Base-by-base conservation (phyloP, 2,329 filamentous ascomycete species). In the Beauveria sp. region DNA sequence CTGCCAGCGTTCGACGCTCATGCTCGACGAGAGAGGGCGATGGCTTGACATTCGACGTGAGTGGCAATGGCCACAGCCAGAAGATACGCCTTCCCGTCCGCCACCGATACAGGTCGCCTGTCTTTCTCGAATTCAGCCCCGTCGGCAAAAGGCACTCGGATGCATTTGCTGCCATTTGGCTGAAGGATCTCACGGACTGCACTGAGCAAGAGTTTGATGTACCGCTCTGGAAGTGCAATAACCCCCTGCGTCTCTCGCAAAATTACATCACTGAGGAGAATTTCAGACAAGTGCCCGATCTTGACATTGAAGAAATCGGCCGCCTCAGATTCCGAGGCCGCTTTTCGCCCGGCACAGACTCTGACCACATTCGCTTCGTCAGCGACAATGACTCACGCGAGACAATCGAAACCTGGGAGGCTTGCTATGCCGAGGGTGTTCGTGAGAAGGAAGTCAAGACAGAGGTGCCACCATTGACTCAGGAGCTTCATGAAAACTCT, bases 331-430 rank as follows among this genome's bases (percentile, higher is more conserved):
- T 97, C 80, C 80, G 81, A 2, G 90, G 85, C 12, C 83, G 86
- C 14, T 97, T 97, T 79, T 96, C 94, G 65, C 87, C 92, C 0
- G 93, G 93, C 16, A 96, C 91, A 54, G 92, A 97, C 71, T 85
- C 90, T 59, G 89, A 91, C 20, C 94, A 97, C 70, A 83, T 90
- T 65, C 81, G 80, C 1, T 97, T 96, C 67, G 87, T 96, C 24
- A 84, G 86, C 53, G 90, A 96, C 72, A 96, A 96, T 68, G 87
- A 96, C 70, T 88, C 89, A 1, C 87, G 93, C 37, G 94, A 97
- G 77, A 97, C 92, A 0, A 96, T 91, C 65, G 93, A 97, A 76
- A 90, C 89, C 0, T 97, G 92, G 91, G 92, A 97, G 73, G 90
- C 92, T 0, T 97, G 93, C 71, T 84, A 89, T 46, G 86, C 91